A percentile compares a stretch with the other conserved stretches of the same genome.
Conservation (phyloP, 2,329 filamentous ascomycete species). For the Conoideocrella luteorostrata region DNA sequence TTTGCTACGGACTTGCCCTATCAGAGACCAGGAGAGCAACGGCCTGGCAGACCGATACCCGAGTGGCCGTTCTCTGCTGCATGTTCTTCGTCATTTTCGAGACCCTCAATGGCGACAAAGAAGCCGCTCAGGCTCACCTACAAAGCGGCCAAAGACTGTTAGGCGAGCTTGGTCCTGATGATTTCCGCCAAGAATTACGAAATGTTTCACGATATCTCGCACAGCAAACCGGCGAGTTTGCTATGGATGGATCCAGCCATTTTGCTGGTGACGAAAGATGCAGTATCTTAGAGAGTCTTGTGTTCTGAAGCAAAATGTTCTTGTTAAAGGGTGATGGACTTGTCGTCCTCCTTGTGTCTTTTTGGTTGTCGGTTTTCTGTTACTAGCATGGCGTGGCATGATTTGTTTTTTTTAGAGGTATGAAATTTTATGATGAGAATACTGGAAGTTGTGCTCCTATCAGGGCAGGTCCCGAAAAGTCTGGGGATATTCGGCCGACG, state of each 20-base stretch:
- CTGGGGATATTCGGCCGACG: no score
- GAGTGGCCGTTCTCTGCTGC: slow-evolving; percentile 27
- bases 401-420: no score
- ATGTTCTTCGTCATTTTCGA: slow-evolving; percentile 33
- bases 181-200: slow-evolving; percentile 13
- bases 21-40: slow-evolving; percentile 19
- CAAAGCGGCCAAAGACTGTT: slow-evolving; percentile 30
- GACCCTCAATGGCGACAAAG: slow-evolving; percentile 28
- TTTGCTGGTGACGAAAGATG: slow-evolving; percentile 1
- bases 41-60: slow-evolving; percentile 13
- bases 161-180: slow-evolving; percentile 20
- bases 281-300: slow-evolving; percentile 5
- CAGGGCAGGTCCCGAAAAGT: no score
- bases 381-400: no score
- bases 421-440: no score
- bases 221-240: slow-evolving; percentile 12
- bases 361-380: background rate
- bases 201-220: slow-evolving; percentile 16
- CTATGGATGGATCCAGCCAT: background rate
- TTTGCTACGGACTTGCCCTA: slow-evolving; percentile 27
- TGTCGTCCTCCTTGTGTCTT: background rate
- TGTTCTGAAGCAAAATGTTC: background rate
- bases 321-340: background rate
- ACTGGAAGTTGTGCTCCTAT: no score
- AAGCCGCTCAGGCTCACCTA: slow-evolving; percentile 28